Conservation (phyloP, 2,329 filamentous ascomycete genomes). For the Pseudogymnoascus sp. region DNA sequence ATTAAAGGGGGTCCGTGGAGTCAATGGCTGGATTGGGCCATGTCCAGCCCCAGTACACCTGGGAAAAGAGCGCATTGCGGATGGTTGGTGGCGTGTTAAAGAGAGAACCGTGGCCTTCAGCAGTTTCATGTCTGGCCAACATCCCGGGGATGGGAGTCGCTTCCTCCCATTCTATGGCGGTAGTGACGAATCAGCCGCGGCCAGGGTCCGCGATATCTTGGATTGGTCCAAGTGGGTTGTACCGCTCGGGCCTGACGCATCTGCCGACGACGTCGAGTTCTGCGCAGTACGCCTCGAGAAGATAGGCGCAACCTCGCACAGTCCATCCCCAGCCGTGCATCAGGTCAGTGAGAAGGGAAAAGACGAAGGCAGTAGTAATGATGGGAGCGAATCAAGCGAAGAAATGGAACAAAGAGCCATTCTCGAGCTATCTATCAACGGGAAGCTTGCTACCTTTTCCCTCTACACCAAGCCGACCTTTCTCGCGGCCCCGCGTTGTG, state of each 20-base stretch:
- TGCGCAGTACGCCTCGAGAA: background rate
- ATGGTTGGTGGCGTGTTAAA: background rate
- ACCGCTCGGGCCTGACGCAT: background rate
- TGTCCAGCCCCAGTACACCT: background rate
- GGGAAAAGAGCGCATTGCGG: background rate
- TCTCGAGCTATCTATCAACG: background rate
- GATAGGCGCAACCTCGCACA: background rate
- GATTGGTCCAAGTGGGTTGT: background rate
- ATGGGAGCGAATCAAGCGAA: too few relatives aligned
- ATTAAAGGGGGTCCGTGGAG: background rate
- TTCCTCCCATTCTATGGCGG: background rate
- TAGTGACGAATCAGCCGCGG: background rate
- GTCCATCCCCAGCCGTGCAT: background rate
- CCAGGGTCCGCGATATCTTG: background rate
- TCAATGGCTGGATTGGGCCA: background rate
- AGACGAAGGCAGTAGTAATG: too few relatives aligned
- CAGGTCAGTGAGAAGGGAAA: too few relatives aligned
- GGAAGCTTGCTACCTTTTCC: background rate
- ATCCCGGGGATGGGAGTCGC: background rate
- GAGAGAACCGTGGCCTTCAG: background rate
- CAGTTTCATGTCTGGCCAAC: too few relatives aligned
- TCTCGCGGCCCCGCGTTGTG: background rate
- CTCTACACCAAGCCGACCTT: background rate
- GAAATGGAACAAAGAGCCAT: background rate
- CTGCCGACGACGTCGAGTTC: background rate